Evolutionary conservation across 305 asterid genomes (phyloP), one percentile per base, ranked within the genome.

Genomic region (Fraxinus angustifolia): DNA sequence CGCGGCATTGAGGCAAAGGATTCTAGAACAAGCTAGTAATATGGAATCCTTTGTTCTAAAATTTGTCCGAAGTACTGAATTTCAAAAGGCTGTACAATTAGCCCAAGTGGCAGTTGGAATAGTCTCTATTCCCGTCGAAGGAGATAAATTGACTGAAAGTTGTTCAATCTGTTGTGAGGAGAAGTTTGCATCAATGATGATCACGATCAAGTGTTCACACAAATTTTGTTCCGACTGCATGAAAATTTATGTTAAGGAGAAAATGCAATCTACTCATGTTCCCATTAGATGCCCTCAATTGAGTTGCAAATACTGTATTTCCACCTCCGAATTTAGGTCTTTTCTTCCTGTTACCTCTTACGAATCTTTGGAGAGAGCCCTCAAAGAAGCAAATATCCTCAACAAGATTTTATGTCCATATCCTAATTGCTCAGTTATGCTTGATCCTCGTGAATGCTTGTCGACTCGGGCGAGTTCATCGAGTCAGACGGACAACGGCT

Each of bases 101-200:
- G 98, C 99, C 78, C 94, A 83, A 86, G 97, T 94, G 62, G 99
- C 97, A 34, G 87, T 92, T 38, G 99, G 99, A 75, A 82, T 95
- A 80, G 92, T 92, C 83, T 88, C 95, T 4, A 78, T 80, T 79
- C 90, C 89, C 62, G 36, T 50, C 0, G 81, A 84, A 58, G 93
- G 87, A 50, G 88, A 86, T 14, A 83, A 87, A 78, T 78, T 79
- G 33, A 82, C 85, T 1, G 92, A 89, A 85, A 86, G 58, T 80
- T 95, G 99, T 84, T 89, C 98, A 42, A 95, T 94, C 82, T 95
- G 99, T 79, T 87, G 92, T 1, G 90, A 92, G 76, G 97, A 94
- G 86, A 95, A 87, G 91, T 94, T 88, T 45, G 83, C 91, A 6
- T 83, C 91, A 6, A 91, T 94, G 97, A 90, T 90, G 83, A 90